Base-by-base conservation (phyloP, 202 grass and related monocot genomes). In the Alloteropsis angusta region DNA sequence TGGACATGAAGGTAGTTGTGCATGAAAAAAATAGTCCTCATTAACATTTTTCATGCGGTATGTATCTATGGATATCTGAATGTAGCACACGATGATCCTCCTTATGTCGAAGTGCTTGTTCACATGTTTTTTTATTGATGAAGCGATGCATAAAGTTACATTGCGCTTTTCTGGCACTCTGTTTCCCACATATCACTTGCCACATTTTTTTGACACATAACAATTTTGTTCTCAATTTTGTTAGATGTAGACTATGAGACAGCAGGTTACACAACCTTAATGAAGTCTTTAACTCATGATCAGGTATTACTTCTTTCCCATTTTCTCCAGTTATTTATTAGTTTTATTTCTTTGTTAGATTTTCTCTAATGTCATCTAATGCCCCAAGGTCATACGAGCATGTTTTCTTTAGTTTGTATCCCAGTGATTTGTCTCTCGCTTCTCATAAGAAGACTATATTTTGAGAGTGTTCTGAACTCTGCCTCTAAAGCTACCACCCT, bases 261-360 rank as follows among this genome's bases (percentile, higher is more conserved):
- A 56, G 69, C 50, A 61, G 61, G 44, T 62, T 87, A 89, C 85
- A 45, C 86, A 28, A 93, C 90, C 41, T 84, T 97, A 81, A 91
- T 93, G 88, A 79, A 91, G 62, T 97, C 86, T 4, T 80, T 97
- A 67, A 84, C 82, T 71, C 68, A 91, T 78, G 74, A 34, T 68
- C 53, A 91, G 90, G 93, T 93, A 76, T 64, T 35, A 30, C 46
- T 74, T 30, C 52, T 80, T 71, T 77, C 39, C 42, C 48, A 52
- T 50, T 23, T 77, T 63, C 30, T 42, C 38, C 34, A 53, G 69
- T 44, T 26, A 52, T 68, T 76, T 49, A 18, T 25, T 42, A 89
- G 5, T 71, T 74, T 83, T 59, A 17, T 72, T 63, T 64, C 18
- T 22, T 10, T 53, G 4, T 61, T 68, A 3, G 22, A 41, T 65